Percentiles rank a stretch among this genome's conserved stretches.
phyloP scores from a whole-genome alignment of 768 basidiomycete species.

The Mrakia hoshinonis region DNA sequence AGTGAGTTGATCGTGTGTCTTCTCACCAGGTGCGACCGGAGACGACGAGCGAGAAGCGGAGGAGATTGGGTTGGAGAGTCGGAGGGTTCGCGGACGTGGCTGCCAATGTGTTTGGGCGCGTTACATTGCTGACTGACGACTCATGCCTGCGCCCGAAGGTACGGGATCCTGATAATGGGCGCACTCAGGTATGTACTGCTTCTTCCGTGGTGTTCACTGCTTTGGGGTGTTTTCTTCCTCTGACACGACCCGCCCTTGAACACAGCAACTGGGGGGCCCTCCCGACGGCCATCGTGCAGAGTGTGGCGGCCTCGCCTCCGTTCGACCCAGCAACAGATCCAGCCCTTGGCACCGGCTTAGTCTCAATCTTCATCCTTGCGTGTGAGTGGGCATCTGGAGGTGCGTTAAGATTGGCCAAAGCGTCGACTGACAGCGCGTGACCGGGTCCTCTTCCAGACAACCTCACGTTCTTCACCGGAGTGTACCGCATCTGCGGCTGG shows the following conservation, averaged over 20 bases:
- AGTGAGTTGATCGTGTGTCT: conserved; percentile 35
- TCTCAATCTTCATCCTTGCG: conserved; percentile 45
- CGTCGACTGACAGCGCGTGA: too few relatives aligned
- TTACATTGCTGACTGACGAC: too few relatives aligned
- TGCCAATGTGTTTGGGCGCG: too few relatives aligned
- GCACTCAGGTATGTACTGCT: neutral
- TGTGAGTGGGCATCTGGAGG: neutral
- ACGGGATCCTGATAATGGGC: conserved; percentile 45
- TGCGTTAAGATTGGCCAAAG: too few relatives aligned
- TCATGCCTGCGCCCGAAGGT: too few relatives aligned
- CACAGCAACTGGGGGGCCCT: conserved; percentile 51
- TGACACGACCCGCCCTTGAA: neutral
- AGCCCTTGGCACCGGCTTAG: conserved; percentile 41
- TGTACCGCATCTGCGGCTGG: neutral
- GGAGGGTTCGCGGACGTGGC: too few relatives aligned
- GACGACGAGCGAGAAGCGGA: too few relatives aligned
- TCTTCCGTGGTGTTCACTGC: neutral
- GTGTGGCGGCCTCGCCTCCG: conserved; percentile 44
- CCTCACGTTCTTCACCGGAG: conserved; percentile 2
- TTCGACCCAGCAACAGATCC: conserved; percentile 45
- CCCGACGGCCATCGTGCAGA: conserved; percentile 46
- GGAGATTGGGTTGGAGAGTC: too few relatives aligned
- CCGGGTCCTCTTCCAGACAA: neutral
- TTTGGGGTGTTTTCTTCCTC: neutral
- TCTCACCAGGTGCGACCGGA: too few relatives aligned